Percentiles rank a stretch among this genome's conserved stretches.
Conservation (phyloP, 1,284 basidiomycete species). For the Melanopsichium pennsylvanicum region DNA sequence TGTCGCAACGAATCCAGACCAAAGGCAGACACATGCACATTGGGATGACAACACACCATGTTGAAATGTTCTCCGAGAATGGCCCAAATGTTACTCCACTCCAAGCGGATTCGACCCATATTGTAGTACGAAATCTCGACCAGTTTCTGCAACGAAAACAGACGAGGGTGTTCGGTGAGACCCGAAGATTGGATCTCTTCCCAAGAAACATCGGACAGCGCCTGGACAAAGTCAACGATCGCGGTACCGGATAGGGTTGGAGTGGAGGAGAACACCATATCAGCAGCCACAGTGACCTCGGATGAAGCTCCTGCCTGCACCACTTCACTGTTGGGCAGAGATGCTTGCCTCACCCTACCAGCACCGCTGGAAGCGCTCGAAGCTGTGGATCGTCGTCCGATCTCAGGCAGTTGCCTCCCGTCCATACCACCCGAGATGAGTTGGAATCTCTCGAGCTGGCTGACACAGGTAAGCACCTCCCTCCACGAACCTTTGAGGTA, state of each 20-base stretch:
- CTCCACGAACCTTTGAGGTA: constrained; percentile 64
- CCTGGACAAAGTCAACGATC: constrained; percentile 97
- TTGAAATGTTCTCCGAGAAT: constrained; percentile 99
- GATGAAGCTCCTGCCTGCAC: constrained; percentile 96
- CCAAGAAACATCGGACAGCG: constrained; percentile 97
- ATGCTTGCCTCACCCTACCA: constrained; percentile 16
- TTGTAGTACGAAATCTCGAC: constrained; percentile 99
- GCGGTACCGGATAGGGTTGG: constrained; percentile 93
- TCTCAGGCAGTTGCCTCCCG: constrained; percentile 76
- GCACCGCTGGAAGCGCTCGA: constrained; percentile 8
- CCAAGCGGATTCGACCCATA: constrained; percentile 96
- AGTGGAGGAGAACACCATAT: constrained; percentile 98
- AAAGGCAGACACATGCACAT: constrained; percentile 95
- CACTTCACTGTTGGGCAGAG: constrained; percentile 81
- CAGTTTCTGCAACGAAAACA: constrained; percentile 97
- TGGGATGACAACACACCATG: constrained; percentile 97
- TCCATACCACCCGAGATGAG: constrained; percentile 66
- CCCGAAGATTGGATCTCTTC: constrained; percentile 99
- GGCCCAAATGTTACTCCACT: constrained; percentile 98
- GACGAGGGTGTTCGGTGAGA: constrained; percentile 82
- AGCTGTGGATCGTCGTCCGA: constrained; percentile 71
- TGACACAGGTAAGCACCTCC: constrained; percentile 65
- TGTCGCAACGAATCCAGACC: constrained; percentile 97
- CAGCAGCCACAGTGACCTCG: constrained; percentile 96
- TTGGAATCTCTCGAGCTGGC: constrained; percentile 65